phyloP scores from a whole-genome alignment of 306 rosid species.

The Pyrus bretschneideri region DNA sequence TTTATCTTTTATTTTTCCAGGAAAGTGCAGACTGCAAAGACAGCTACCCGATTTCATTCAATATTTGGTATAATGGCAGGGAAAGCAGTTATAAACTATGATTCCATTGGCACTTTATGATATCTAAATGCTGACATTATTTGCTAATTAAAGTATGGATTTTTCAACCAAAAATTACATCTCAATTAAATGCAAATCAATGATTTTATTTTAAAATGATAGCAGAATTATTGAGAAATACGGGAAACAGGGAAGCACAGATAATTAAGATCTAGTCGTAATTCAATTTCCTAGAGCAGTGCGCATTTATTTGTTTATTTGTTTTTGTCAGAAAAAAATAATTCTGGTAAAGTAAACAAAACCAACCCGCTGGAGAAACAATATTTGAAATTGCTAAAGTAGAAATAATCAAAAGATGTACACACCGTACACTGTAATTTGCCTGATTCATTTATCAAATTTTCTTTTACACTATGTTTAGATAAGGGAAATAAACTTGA shows the following conservation, averaged over 20 bases:
- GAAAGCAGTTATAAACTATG: background rate
- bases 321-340: background rate
- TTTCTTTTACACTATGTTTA: no score
- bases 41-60: background rate
- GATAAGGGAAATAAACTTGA: no score
- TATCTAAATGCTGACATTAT: background rate
- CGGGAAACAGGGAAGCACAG: slow-evolving; percentile 16
- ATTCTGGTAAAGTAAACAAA: background rate
- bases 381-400: background rate
- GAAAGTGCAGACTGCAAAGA: background rate
- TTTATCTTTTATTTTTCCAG: background rate
- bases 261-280: background rate
- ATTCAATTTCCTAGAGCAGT: background rate
- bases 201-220: background rate
- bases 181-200: background rate
- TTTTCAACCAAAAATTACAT: background rate
- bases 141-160: background rate
- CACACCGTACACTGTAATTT: background rate
- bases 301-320: background rate
- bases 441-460: no score
- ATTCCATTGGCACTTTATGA: background rate
- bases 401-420: background rate
- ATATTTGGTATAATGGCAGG: background rate
- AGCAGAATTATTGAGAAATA: slow-evolving; percentile 13
- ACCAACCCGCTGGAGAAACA: background rate